phyloP scores from a whole-genome alignment of 129 eudicot species.

The Helianthus annuus region HanXRQr2.0-SUNRISE NC_035449.2:97345225-97345724 shows the following conservation, averaged over 20 bases:
- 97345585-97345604: conserved; percentile 71
- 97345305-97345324: no score
- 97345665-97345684: conserved; percentile 69
- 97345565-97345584: conserved; percentile 66
- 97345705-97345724: conserved; percentile 55
- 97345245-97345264: conserved; percentile 16
- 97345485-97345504: conserved; percentile 50
- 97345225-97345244: conserved; percentile 31
- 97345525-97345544: conserved; percentile 55
- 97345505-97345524: conserved; percentile 47
- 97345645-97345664: conserved; percentile 61
- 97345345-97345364: no score
- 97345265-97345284: conserved; percentile 18
- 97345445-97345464: conserved; percentile 61
- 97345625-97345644: conserved; percentile 75
- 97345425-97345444: conserved; percentile 54
- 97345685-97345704: conserved; percentile 58
- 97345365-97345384: no score
- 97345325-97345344: no score
- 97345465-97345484: conserved; percentile 62
- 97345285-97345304: no score
- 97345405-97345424: conserved; percentile 42
- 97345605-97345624: conserved; percentile 68
- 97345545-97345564: conserved; percentile 33
- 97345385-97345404: neutral